These are phyloP conservation scores for Rhizophagus prolifer DNA, from an alignment of 192 early-diverging fungal species.

Conservation along the genomic window DNA sequence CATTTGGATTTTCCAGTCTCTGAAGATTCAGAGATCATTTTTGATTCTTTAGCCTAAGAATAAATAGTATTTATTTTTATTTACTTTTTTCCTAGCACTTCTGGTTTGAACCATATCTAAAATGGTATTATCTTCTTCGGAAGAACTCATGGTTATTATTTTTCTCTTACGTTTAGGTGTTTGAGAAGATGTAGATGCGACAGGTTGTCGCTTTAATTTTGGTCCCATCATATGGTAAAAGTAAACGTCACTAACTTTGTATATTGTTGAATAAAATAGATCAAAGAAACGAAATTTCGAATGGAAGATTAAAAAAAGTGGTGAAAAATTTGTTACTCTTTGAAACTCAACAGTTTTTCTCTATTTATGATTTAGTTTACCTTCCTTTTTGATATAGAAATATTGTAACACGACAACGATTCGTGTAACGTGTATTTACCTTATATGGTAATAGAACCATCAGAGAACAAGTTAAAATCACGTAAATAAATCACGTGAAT, in stretches of 20 bases:
- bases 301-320: neutral
- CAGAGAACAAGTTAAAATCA: no score
- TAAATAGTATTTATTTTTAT: no score
- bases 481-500: neutral
- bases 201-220: neutral
- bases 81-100: neutral
- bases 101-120: neutral
- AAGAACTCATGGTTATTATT: neutral
- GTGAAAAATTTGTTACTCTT: neutral
- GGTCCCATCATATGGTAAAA: neutral
- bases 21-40: neutral
- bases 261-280: neutral
- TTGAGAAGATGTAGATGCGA: neutral
- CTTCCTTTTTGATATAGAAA: neutral
- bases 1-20: neutral
- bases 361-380: neutral
- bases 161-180: neutral
- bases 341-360: neutral
- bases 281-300: neutral
- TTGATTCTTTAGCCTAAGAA: neutral
- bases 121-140: neutral
- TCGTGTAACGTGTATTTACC: neutral
- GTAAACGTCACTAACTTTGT: neutral
- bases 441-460: neutral
- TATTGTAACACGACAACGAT: neutral